Conservation (phyloP, 495 filamentous ascomycete species). For the Xanthoparmelia taractica region DNA sequence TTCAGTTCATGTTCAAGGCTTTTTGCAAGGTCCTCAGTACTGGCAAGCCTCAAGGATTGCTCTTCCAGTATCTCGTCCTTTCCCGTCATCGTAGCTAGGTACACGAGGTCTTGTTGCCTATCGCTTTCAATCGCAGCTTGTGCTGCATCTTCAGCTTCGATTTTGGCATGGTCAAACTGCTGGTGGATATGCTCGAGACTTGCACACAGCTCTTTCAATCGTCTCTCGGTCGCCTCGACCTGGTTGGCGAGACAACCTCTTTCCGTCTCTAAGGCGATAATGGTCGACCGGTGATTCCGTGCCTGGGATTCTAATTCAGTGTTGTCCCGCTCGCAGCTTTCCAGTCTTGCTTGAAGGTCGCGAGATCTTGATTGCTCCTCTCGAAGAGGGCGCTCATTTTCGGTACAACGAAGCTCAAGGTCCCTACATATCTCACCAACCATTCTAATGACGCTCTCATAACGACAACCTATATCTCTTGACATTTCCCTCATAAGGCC, state of each 20-base stretch:
- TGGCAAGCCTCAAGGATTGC: conserved; percentile 13
- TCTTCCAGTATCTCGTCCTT: conserved; percentile 41
- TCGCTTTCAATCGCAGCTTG: conserved; percentile 25
- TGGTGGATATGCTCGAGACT: conserved; percentile 25
- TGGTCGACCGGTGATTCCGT: conserved; percentile 23
- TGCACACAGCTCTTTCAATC: conserved; percentile 30
- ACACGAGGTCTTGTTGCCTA: conserved; percentile 37
- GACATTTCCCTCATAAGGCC: conserved; percentile 34
- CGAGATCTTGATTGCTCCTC: conserved; percentile 39
- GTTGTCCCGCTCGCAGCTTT: conserved; percentile 29
- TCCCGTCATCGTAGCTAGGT: conserved; percentile 39
- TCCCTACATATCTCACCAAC: conserved; percentile 47
- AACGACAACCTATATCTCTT: conserved; percentile 31
- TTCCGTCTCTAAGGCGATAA: conserved; percentile 29
- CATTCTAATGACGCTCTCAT: conserved; percentile 39
- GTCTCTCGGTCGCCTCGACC: conserved; percentile 26
- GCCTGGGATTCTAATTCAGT: conserved; percentile 28
- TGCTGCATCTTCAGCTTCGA: conserved; percentile 12
- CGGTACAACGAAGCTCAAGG: conserved; percentile 47
- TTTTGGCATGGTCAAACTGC: conserved; percentile 15
- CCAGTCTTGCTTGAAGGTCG: conserved; percentile 26
- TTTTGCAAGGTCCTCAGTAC: neutral
- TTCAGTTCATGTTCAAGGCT: conserved; percentile 5
- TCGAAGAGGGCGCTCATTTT: conserved; percentile 42
- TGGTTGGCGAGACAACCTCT: conserved; percentile 31